Conservation (phyloP, 345 rosid species). For the Syzygium grande region DNA sequence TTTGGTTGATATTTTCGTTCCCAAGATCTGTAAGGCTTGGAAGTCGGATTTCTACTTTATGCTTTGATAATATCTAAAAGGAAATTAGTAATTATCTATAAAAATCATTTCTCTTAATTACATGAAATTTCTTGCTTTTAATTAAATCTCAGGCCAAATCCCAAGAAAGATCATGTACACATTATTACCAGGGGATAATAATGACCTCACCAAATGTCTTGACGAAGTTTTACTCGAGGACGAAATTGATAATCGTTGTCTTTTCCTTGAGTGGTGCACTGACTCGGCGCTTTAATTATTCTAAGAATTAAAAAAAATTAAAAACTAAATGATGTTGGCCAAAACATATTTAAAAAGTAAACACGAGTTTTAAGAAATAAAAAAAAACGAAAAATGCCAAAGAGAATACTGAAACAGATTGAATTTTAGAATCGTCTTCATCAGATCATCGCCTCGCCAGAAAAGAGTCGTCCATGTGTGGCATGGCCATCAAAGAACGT, state of each 20-base stretch:
- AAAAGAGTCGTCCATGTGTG: no score
- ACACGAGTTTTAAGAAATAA: no score
- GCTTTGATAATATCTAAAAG: not conserved
- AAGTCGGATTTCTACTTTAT: not conserved
- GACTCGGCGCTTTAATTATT: not conserved
- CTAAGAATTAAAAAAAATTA: no score
- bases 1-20: not conserved
- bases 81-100: not conserved
- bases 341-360: not conserved
- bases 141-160: not conserved
- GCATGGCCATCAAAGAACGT: no score
- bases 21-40: not conserved
- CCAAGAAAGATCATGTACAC: not conserved
- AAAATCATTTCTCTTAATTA: not conserved
- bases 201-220: not conserved
- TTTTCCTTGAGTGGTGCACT: not conserved
- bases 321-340: not conserved
- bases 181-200: no score
- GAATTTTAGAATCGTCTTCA: not conserved
- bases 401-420: no score
- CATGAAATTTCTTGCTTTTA: not conserved
- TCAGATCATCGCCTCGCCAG: not conserved
- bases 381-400: no score
- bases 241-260: not conserved
- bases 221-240: no score